These are phyloP conservation scores for Orbilia javanica DNA, from an alignment of 2,329 filamentous ascomycete genomes.

Conservation along the genomic window DNA sequence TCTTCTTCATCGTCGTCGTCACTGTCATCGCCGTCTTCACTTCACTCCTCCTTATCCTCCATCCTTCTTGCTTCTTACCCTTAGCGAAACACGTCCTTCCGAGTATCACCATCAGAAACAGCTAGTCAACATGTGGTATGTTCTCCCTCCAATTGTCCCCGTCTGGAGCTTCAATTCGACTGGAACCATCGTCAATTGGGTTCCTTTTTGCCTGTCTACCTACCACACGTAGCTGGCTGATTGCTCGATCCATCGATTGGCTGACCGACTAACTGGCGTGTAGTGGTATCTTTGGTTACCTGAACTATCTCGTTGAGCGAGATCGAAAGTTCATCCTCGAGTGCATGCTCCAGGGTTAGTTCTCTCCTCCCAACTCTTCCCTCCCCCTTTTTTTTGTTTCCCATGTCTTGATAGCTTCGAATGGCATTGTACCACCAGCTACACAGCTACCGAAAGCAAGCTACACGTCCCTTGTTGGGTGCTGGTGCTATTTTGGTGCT, in stretches of 20 bases:
- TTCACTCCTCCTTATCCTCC: no score
- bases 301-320: slow-evolving; percentile 99
- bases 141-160: slow-evolving; percentile 15
- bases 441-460: no score
- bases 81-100: neutral
- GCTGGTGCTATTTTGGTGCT: neutral
- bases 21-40: neutral
- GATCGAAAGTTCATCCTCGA: slow-evolving; percentile 96
- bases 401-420: neutral
- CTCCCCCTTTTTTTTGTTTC: neutral
- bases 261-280: neutral
- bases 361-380: slow-evolving; percentile 8
- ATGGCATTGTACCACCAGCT: neutral
- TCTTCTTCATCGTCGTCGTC: neutral
- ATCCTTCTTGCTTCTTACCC: no score
- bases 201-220: neutral
- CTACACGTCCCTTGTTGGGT: no score
- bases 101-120: neutral
- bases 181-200: slow-evolving; percentile 17
- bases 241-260: no score
- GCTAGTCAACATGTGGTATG: slow-evolving; percentile 49
- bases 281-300: slow-evolving; percentile 97
- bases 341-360: slow-evolving; percentile 89
- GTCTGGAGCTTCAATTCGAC: slow-evolving; percentile 6
- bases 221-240: neutral